Conservation (phyloP, 331 rosid species). For the Phaseolus coccineus region DNA sequence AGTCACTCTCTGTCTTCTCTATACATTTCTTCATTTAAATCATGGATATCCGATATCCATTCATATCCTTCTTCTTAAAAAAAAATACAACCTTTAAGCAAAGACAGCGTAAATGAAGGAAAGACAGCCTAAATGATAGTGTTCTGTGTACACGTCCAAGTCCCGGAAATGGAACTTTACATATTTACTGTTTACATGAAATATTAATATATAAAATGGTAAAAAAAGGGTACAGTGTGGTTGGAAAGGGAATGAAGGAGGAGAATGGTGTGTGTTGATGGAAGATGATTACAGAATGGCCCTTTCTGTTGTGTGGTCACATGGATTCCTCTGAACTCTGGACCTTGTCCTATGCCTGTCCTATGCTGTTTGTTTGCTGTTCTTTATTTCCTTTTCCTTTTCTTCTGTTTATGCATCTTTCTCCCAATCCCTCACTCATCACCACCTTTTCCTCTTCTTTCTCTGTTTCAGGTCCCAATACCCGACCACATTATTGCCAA, state of each 20-base stretch:
- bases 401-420: conserved; percentile 53
- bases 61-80: too few species aligned
- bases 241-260: conserved; percentile 48
- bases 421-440: conserved; percentile 51
- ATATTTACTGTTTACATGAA: background rate
- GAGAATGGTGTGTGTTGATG: conserved; percentile 40
- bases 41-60: too few species aligned
- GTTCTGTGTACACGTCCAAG: background rate
- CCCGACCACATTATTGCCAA: conserved; percentile 66
- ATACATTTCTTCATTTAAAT: too few species aligned
- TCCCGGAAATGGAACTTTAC: background rate
- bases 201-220: background rate
- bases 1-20: too few species aligned
- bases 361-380: conserved; percentile 41
- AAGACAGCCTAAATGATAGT: too few species aligned
- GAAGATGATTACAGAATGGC: conserved; percentile 63
- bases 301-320: conserved; percentile 62
- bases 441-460: conserved; percentile 64
- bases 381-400: conserved; percentile 8
- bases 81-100: too few species aligned
- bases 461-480: conserved; percentile 57
- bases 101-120: too few species aligned
- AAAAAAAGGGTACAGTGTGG: conserved; percentile 3
- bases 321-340: conserved; percentile 79
- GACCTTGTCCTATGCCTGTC: conserved; percentile 57